Conservation (phyloP, 805 yeast species). For the Ogataea degrootiae region DNA sequence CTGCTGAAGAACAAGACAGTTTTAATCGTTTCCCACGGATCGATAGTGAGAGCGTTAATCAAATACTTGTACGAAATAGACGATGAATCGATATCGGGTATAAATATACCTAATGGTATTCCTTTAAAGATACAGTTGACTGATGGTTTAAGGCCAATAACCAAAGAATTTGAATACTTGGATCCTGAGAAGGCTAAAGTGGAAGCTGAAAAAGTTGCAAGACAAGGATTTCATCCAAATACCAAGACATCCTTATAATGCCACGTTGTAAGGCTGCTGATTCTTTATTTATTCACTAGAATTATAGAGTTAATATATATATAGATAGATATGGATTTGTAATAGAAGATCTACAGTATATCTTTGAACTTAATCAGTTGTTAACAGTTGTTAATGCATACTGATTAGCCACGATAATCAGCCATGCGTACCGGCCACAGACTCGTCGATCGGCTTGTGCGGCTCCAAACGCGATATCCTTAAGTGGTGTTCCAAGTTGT, state of each 20-base stretch:
- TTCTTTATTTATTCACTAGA: background rate
- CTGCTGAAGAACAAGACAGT: slow-evolving; percentile 50
- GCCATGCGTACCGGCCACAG: no score
- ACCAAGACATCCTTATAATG: no score
- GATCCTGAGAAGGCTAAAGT: slow-evolving; percentile 78
- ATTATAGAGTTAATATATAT: no score
- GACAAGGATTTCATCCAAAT: slow-evolving; percentile 52
- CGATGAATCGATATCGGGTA: slow-evolving; percentile 63
- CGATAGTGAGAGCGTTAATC: slow-evolving; percentile 70
- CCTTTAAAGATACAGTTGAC: slow-evolving; percentile 69
- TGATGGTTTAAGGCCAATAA: slow-evolving; percentile 26
- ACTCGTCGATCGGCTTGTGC: no score
- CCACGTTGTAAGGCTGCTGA: no score
- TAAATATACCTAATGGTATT: slow-evolving; percentile 81
- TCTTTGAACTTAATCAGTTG: no score
- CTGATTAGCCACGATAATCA: no score
- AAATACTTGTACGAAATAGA: slow-evolving; percentile 62
- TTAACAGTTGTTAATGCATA: no score
- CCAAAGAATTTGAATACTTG: slow-evolving; percentile 52
- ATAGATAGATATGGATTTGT: no score
- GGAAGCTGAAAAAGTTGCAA: slow-evolving; percentile 75
- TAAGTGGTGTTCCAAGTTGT: no score
- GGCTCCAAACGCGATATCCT: no score
- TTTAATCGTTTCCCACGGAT: slow-evolving; percentile 75
- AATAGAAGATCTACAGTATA: no score